A percentile compares a stretch with the other conserved stretches of the same genome.
Evolutionary conservation across 73 alveolate genomes (phyloP).

Genomic region (Tetrahymena thermophila): DNA sequence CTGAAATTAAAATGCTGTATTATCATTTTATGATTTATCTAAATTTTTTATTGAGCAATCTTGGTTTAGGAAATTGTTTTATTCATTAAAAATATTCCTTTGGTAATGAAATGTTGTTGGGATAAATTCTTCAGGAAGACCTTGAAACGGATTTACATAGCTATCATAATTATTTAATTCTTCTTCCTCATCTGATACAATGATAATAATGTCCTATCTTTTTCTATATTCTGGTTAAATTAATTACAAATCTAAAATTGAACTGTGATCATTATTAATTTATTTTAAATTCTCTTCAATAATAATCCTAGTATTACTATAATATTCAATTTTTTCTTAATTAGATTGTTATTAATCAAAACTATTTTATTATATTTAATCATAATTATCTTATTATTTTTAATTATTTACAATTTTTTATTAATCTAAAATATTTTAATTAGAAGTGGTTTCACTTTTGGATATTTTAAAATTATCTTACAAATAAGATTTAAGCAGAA

Average conservation of each 20-base stretch:
- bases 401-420: too few relatives aligned
- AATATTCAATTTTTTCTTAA: background rate
- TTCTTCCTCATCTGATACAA: background rate
- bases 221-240: background rate
- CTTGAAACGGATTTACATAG: background rate
- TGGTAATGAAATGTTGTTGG: background rate
- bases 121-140: background rate
- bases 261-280: too few relatives aligned
- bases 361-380: too few relatives aligned
- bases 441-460: background rate
- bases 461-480: background rate
- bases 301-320: too few relatives aligned
- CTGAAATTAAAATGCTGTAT: background rate
- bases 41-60: background rate
- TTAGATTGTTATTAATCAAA: background rate
- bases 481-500: background rate
- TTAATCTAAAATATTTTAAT: too few relatives aligned
- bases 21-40: background rate
- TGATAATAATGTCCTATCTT: background rate
- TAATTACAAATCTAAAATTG: background rate
- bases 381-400: background rate
- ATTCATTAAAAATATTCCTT: background rate
- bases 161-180: background rate
- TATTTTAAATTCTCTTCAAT: background rate
- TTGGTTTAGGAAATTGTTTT: too few relatives aligned